Percentiles rank a stretch among this genome's conserved stretches.
phyloP scores from a whole-genome alignment of 148 eudicot species.

The Agrostemma githago region DNA sequence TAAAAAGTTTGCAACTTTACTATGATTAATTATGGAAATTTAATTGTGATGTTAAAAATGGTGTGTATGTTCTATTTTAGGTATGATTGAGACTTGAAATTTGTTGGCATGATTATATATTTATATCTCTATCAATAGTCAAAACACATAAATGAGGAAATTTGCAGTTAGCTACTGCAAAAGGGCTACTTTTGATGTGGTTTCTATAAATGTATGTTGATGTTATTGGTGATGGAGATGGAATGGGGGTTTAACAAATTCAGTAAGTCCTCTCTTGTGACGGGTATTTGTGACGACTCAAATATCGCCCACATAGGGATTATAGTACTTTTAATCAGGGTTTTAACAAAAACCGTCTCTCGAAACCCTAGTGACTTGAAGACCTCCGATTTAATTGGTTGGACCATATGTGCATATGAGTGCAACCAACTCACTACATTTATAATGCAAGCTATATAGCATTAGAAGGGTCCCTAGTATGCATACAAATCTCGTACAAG shows the following conservation, averaged over 20 bases:
- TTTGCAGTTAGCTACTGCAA: background rate
- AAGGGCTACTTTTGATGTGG: background rate
- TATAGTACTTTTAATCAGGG: background rate
- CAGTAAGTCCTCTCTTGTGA: no score
- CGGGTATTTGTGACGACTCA: no score
- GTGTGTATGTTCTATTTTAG: background rate
- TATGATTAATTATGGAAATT: background rate
- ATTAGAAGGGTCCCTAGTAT: background rate
- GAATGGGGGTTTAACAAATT: background rate
- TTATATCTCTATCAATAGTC: background rate
- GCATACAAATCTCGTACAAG: background rate
- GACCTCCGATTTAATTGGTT: background rate
- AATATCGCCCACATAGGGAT: background rate
- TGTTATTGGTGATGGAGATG: background rate
- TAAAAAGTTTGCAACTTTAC: background rate
- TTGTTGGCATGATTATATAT: background rate
- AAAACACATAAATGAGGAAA: background rate
- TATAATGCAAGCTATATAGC: background rate
- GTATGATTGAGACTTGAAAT: conserved; percentile 5
- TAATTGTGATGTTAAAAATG: background rate
- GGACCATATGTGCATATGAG: background rate
- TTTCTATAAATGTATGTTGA: background rate
- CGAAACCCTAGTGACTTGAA: background rate
- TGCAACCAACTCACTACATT: background rate
- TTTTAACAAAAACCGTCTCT: background rate